Base-by-base conservation (phyloP, 495 filamentous ascomycete genomes). In the Lepraria neglecta region DNA sequence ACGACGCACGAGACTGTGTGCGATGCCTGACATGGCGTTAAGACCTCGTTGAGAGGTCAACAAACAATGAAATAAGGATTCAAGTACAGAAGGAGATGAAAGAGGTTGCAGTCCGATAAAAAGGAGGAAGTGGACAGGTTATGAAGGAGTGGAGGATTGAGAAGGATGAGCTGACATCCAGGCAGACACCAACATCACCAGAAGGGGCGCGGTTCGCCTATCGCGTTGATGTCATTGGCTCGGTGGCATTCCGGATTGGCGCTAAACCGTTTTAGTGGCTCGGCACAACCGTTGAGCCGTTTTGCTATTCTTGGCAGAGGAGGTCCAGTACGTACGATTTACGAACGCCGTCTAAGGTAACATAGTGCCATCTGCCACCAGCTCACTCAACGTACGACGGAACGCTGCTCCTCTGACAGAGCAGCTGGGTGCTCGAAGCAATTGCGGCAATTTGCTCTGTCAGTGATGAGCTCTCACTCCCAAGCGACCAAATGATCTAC, bases 1-100 rank as follows among this genome's bases (percentile, higher is more conserved):
- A 6, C 69, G 69, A 30, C 64, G 53, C 31, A 67, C 68, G 27
- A 71, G 64, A 45, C 61, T 45, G 31, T 70, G 64, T 27, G 64
- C 62, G 27, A 67, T 58, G 24, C 33, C 60, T 19, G 67, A 62
- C 67, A 69, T 69, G 52, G 38, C 28, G 38, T 28, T 31, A 30
- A 17, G 14, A 52, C 3, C 17, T 44, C 17, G 24, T 9, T 52
- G n/a, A 7, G 24, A 31, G 46, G 19, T 43, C 12, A 33, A 43
- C 2, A 48, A 42, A 35, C n/a, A 11, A 19, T 52, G 9, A 21
- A 9, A 3, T 21, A 14, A 21, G 35, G 10, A n/a, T 2, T 19
- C 0, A 19, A 38, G 6, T 33, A 28, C 12, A 54, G 31, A 54
- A 54, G 31, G 19, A 12, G 51, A 54, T 33, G 51, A 10, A 5